These are phyloP conservation scores for Pleurotus salmoneostramineus DNA, from an alignment of 768 basidiomycete genomes.

Conservation along the genomic window DNA sequence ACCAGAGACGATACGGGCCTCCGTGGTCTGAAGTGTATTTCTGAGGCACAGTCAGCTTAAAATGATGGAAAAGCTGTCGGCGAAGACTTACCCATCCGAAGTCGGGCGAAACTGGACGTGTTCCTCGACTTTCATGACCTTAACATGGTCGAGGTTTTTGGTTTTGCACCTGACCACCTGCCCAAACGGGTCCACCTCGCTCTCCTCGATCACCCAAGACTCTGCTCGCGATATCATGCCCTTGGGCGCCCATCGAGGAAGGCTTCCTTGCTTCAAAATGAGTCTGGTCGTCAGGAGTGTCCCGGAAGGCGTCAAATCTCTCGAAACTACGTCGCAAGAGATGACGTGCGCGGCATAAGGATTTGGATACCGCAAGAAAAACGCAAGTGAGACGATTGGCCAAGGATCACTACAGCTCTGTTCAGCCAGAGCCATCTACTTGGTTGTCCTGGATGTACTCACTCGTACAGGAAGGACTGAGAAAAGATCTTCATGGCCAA, in stretches of 20 bases:
- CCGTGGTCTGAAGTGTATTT: constrained; percentile 81
- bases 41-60: constrained; percentile 27
- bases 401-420: constrained; percentile 72
- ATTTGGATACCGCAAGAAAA: constrained; percentile 94
- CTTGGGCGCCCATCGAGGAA: constrained; percentile 88
- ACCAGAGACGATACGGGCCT: constrained; percentile 82
- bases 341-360: constrained; percentile 91
- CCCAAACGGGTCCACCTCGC: constrained; percentile 84
- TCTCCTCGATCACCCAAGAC: constrained; percentile 94
- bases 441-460: constrained; percentile 15
- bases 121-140: constrained; percentile 92
- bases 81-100: constrained; percentile 60
- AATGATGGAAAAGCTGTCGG: background rate
- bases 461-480: constrained; percentile 55
- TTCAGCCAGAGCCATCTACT: too few relatives aligned
- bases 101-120: constrained; percentile 67
- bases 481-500: constrained; percentile 54
- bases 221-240: constrained; percentile 83
- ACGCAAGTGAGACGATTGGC: constrained; percentile 89
- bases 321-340: constrained; percentile 93
- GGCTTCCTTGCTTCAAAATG: constrained; percentile 87
- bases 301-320: constrained; percentile 67
- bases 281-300: constrained; percentile 84
- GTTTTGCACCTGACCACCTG: constrained; percentile 76
- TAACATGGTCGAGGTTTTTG: constrained; percentile 90